These are phyloP conservation scores for Pyrrhoderma lamaoense DNA, from an alignment of 1,284 basidiomycete genomes.

Conservation along the genomic window DNA sequence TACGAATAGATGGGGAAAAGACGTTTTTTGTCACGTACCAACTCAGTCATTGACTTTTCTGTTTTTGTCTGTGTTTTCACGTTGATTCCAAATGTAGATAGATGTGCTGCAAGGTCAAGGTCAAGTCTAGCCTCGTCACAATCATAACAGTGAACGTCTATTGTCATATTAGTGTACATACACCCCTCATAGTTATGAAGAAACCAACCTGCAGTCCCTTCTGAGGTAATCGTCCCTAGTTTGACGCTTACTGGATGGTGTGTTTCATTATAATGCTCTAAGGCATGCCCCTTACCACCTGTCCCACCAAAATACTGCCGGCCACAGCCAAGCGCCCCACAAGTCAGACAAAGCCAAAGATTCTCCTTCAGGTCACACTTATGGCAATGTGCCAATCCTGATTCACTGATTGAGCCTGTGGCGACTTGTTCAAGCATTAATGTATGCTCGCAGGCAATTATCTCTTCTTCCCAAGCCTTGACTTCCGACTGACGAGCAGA, in stretches of 20 bases:
- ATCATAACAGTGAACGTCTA: conserved; percentile 91
- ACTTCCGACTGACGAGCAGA: conserved; percentile 91
- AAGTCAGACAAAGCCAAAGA: conserved; percentile 92
- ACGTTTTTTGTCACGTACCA: conserved; percentile 43
- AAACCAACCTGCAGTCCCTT: conserved; percentile 75
- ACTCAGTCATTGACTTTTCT: conserved; percentile 95
- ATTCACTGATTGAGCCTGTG: conserved; percentile 44
- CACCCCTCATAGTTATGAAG: conserved; percentile 2
- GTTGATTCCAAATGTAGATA: conserved; percentile 83
- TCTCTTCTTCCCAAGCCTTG: conserved; percentile 97
- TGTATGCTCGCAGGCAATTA: conserved; percentile 83
- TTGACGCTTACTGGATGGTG: conserved; percentile 87
- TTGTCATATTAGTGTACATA: background rate
- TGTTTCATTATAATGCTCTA: conserved; percentile 74
- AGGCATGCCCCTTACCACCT: conserved; percentile 87
- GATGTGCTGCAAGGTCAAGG: conserved; percentile 69
- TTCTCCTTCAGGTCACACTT: conserved; percentile 82
- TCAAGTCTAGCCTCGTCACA: conserved; percentile 88
- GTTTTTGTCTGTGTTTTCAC: conserved; percentile 83
- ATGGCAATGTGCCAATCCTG: conserved; percentile 68
- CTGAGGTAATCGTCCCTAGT: conserved; percentile 93
- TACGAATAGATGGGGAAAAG: background rate
- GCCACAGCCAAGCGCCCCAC: conserved; percentile 93
- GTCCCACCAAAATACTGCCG: conserved; percentile 81
- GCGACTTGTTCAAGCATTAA: conserved; percentile 65